phyloP scores from a whole-genome alignment of 1,139 yeast genomes.

The Taphrina flavorubra region DNA sequence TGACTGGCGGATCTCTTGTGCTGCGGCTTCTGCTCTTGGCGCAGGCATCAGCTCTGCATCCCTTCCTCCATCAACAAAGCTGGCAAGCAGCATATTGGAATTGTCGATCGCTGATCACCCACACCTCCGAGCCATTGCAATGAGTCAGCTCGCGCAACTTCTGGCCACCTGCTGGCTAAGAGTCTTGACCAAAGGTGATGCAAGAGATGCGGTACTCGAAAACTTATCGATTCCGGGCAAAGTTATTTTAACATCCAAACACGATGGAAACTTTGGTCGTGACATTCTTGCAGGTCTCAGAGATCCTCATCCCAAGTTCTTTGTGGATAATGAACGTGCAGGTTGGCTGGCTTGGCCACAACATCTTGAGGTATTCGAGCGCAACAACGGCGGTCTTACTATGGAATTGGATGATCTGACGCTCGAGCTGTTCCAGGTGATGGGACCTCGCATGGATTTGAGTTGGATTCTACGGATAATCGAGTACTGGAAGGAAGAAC shows the following conservation, averaged over 20 bases:
- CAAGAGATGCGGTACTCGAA: conserved; percentile 51
- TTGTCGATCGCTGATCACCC: conserved; percentile 77
- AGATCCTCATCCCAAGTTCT: conserved; percentile 52
- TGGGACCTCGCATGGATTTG: conserved; percentile 59
- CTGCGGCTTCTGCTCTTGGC: conserved; percentile 63
- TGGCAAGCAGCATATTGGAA: conserved; percentile 59
- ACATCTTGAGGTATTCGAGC: conserved; percentile 58
- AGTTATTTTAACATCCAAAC: conserved; percentile 56
- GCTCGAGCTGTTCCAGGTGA: conserved; percentile 53
- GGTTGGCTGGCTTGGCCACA: conserved; percentile 88
- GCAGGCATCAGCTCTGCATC: conserved; percentile 57
- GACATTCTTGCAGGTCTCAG: conserved; percentile 62
- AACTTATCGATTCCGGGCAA: conserved; percentile 52
- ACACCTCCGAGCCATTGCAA: conserved; percentile 64
- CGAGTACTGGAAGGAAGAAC: conserved; percentile 55
- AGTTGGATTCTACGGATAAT: conserved; percentile 67
- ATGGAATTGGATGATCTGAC: conserved; percentile 56
- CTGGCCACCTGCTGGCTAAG: conserved; percentile 61
- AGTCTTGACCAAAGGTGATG: conserved; percentile 63
- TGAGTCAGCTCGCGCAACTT: conserved; percentile 66
- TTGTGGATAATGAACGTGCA: conserved; percentile 56
- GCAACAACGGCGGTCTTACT: conserved; percentile 48
- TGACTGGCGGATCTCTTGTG: conserved; percentile 74
- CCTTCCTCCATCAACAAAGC: conserved; percentile 53
- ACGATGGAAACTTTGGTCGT: conserved; percentile 53